Percentiles rank a stretch among this genome's conserved stretches.
These are phyloP conservation scores for Kodamaea leandrae DNA, from an alignment of 805 yeast species.

Conservation along the genomic window DNA sequence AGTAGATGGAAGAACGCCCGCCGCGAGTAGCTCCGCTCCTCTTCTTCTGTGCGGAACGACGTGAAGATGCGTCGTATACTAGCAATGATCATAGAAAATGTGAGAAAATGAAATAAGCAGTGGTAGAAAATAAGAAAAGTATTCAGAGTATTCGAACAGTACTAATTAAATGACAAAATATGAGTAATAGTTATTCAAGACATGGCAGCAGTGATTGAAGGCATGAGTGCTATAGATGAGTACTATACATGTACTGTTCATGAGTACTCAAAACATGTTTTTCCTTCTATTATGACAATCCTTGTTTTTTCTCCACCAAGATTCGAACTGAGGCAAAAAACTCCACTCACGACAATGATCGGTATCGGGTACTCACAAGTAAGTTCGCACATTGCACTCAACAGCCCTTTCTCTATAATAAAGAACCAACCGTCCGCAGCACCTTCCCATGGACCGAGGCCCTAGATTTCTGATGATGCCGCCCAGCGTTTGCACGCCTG, in stretches of 20 bases:
- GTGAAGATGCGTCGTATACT: slow-evolving; percentile 77
- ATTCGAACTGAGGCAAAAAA: slow-evolving; percentile 11
- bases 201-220: no score
- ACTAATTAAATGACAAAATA: no score
- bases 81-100: slow-evolving; percentile 53
- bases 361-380: slow-evolving; percentile 56
- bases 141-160: no score
- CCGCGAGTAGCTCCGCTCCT: slow-evolving; percentile 72
- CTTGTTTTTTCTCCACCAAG: background rate
- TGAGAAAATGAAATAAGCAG: background rate
- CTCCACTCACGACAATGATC: slow-evolving; percentile 53
- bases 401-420: slow-evolving; percentile 36
- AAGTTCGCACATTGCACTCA: slow-evolving; percentile 64
- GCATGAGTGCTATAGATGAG: no score
- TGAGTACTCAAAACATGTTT: no score
- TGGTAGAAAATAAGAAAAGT: background rate
- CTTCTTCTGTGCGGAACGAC: slow-evolving; percentile 82
- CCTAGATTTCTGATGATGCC: slow-evolving; percentile 53
- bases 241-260: no score
- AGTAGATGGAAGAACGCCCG: slow-evolving; percentile 73
- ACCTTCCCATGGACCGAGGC: slow-evolving; percentile 47
- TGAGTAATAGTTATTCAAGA: no score
- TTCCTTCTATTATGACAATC: no score
- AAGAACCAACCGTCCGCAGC: slow-evolving; percentile 54
- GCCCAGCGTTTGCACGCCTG: slow-evolving; percentile 60